Evolutionary conservation across 495 filamentous ascomycete genomes (phyloP), one percentile per base, ranked within the genome.

Genomic region (Cenococcum geophilum): DNA sequence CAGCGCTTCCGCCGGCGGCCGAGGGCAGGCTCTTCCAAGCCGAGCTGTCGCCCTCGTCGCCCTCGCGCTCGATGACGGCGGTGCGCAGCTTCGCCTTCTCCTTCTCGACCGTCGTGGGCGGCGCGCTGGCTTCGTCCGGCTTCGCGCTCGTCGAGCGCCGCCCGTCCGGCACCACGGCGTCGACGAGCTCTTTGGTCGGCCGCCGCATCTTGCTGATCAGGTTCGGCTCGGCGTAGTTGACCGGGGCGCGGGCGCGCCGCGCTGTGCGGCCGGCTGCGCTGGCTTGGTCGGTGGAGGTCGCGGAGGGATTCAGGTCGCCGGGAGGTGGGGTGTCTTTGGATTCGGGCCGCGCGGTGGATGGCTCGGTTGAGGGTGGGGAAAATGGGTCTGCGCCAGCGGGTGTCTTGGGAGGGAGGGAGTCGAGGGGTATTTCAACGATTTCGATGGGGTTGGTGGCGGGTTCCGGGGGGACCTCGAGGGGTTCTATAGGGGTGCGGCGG

Each of bases 191-290:
- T 61, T 76, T 73, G 16, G 40, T 58, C 1, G 74, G 72, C 16
- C 74, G 70, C n/a, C 74, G 66, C 71, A 76, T 74, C 54, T 76
- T 76, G 6, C 58, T 61, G 35, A 62, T 65, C 27, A 76, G 59
- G 45, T 58, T 73, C 12, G 75, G 75, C 58, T 77, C 75, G 25
- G 74, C 71, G 54, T 77, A 77, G 69, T 69, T 76, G 37, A 76
- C 74, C 42, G 68, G 64, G 3, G 67, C 54, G 5, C 74, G 61
- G 3, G 68, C 74, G 34, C 74, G 67, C 43, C 74, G 68, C 0
- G 64, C 70, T 8, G 73, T 68, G 22, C 74, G 65, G 6, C 55
- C 61, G 18, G 57, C 66, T 34, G 23, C 16, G 11, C 56, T 64
- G 37, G 12, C 59, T 35, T 56, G 49, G 35, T 61, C 55, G 42